Evolutionary conservation across 2,329 filamentous ascomycete species (phyloP), one percentile per base, ranked within the genome.

Genomic region (Penicillium sp.): DNA sequence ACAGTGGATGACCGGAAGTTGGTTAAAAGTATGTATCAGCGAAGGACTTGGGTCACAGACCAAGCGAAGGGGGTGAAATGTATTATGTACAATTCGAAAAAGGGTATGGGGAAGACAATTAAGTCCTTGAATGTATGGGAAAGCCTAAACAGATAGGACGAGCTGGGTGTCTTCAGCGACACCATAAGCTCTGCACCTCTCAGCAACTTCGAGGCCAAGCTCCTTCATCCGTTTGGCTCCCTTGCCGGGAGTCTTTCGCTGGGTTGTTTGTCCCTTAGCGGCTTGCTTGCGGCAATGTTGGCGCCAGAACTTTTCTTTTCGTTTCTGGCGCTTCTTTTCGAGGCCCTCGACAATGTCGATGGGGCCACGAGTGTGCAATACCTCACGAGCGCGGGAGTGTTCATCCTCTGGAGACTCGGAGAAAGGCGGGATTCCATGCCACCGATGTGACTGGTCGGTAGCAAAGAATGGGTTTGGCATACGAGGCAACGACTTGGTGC

Each of bases 311-410:
- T 97, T 96, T 75, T 97, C 92, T 77, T 89, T 92, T 65, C 94
- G 89, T 61, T 94, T 87, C 77, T 94, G 90, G 25, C 92, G 88
- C 79, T 96, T 97, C 75, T 90, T 88, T 78, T 99, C 94, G 1
- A 99, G 83, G 8, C 94, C 94, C 73, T 96, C 96, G 75, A 97
- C 90, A 58, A 97, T 99, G 74, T 97, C 94, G 63, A 99, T 95
- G 33, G 94, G 92, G n/a, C 92, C 91, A 59, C 94, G 89, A 9
- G 90, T 84, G 60, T 94, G 91, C 41, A 85, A 77, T 49, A 40
- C 18, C 18, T 87, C 82, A 14, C 73, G 72, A 55, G 66, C 69
- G 56, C 64, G 69, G 48, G 73, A 71, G 42, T 67, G 59, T 53
- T 73, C 65, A 52, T 67, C 63, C 61, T 74, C 66, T 26, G 71